Base-by-base conservation (phyloP, 2,329 filamentous ascomycete species). In the Scleromitrula shiraiana region DNA sequence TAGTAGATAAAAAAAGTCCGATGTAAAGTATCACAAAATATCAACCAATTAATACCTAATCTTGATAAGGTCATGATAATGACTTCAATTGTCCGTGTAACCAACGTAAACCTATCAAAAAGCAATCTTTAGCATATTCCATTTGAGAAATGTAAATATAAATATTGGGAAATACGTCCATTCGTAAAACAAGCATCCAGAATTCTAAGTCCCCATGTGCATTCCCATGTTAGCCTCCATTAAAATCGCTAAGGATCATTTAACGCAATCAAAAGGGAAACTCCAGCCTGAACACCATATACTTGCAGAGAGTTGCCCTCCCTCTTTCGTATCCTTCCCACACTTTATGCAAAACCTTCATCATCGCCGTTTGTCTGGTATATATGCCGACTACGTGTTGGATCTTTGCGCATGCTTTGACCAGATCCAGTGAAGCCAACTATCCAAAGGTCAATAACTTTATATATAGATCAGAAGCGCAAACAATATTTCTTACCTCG, bases 371-470 rank as follows among this genome's bases (percentile, higher is more conserved):
- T 82, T 58, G 82, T 75, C 66, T 91, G 81, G 67, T 95, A 94
- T 56, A 93, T 83, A 64, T 95, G 88, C 60, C 88, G 83, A 64
- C 78, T 84, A 62, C 90, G 78, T 53, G 83, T 81, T 40, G 81
- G 80, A 64, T 96, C 93, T 68, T 95, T 96, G 59, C 89, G 86
- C 93, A 97, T 97, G 56, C 85, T 77, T 68, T 95, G 88, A 51
- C 93, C 93, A 46, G 90, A 96, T 53, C 93, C 93, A 7, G 88
- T 95, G 63, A 98, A 96, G 27, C 93, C 93, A 62, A 98, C 93
- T 96, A 56, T 6, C 15, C 10, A 22, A 52, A 17, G 38, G 62
- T 70, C 59, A 68, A 65, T 46, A 43, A n/a, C 41, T 23, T 35
- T 37, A 24, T 10, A 29, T 27, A 19, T 12, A 20, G 27, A 39